Conservation (phyloP, 2,329 filamentous ascomycete species). For the Fusarium fujikuroi region DNA sequence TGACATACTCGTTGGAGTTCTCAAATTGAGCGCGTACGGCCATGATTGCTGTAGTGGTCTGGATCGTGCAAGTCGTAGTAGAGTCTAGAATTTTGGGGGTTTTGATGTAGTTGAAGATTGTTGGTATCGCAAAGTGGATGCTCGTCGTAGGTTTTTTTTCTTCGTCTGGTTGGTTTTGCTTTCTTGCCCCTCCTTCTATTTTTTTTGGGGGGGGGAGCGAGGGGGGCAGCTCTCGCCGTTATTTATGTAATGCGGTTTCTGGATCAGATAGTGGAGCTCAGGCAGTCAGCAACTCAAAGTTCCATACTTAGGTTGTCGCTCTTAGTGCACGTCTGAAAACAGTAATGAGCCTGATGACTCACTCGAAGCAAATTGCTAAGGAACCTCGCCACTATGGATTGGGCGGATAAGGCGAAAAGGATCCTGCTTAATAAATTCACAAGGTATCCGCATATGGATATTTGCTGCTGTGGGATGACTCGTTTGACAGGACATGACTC, state of each 20-base stretch:
- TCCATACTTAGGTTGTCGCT: not conserved
- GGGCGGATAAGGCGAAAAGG: not conserved
- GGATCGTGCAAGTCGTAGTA: slow-evolving; percentile 24
- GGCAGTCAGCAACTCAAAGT: not conserved
- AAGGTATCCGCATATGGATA: not conserved
- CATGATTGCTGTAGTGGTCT: slow-evolving; percentile 58
- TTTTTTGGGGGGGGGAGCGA: not conserved
- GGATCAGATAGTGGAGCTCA: slow-evolving; percentile 9
- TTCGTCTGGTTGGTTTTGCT: not conserved
- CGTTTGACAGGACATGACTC: slow-evolving; percentile 13
- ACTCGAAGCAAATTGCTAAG: not conserved
- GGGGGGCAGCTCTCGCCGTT: slow-evolving; percentile 33
- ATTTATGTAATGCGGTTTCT: slow-evolving; percentile 39
- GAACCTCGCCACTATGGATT: slow-evolving; percentile 11
- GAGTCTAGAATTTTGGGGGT: slow-evolving; percentile 32
- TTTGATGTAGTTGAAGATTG: not conserved
- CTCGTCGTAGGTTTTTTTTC: slow-evolving; percentile 34
- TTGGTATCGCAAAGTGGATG: slow-evolving; percentile 36
- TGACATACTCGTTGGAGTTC: slow-evolving; percentile 86
- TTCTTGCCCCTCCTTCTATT: slow-evolving; percentile 1
- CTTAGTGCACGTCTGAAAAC: not conserved
- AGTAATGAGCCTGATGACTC: slow-evolving; percentile 22
- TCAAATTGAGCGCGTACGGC: slow-evolving; percentile 82
- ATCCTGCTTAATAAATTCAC: not conserved
- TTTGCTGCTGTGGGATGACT: slow-evolving; percentile 1